Conservation (phyloP, 1,284 basidiomycete species). For the Trichosporon asahii region DNA sequence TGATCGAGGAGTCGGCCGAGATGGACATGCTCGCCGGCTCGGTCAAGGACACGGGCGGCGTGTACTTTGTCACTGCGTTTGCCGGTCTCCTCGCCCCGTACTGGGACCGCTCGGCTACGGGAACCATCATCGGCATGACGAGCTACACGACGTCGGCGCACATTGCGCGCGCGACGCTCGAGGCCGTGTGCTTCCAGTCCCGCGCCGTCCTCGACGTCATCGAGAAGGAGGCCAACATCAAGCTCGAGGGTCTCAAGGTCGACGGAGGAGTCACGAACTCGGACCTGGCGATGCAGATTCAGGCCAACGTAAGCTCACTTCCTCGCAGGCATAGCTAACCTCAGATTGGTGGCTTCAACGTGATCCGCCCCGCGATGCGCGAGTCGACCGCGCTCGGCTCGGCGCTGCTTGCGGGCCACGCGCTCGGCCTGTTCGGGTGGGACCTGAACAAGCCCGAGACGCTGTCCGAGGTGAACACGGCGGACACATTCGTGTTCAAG, state of each 20-base stretch:
- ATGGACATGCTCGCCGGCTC: constrained; percentile 80
- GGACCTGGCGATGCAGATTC: constrained; percentile 77
- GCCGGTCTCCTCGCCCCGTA: constrained; percentile 79
- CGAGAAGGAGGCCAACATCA: constrained; percentile 52
- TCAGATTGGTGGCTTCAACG: constrained; percentile 77
- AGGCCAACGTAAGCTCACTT: constrained; percentile 63
- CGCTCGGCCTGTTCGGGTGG: constrained; percentile 91
- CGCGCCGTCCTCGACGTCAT: constrained; percentile 88
- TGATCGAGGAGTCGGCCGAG: constrained; percentile 76
- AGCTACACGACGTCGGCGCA: constrained; percentile 91
- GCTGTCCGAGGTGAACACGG: constrained; percentile 81
- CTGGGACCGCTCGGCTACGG: constrained; percentile 48
- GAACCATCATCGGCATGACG: constrained; percentile 60
- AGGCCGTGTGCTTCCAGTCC: constrained; percentile 74
- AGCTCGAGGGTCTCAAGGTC: constrained; percentile 80
- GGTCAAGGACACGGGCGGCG: constrained; percentile 79
- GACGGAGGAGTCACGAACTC: constrained; percentile 90
- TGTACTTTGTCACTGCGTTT: constrained; percentile 97
- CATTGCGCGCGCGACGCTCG: constrained; percentile 88
- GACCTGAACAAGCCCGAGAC: constrained; percentile 80
- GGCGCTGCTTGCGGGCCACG: constrained; percentile 88
- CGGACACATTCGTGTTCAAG: constrained; percentile 69
- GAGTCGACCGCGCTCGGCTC: constrained; percentile 97
- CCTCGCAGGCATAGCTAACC: constrained; percentile 1
- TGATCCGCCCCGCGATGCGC: constrained; percentile 90